These are phyloP conservation scores for Acanthamoeba royreba DNA, from an alignment of 208 protist species.

Conservation along the genomic window DNA sequence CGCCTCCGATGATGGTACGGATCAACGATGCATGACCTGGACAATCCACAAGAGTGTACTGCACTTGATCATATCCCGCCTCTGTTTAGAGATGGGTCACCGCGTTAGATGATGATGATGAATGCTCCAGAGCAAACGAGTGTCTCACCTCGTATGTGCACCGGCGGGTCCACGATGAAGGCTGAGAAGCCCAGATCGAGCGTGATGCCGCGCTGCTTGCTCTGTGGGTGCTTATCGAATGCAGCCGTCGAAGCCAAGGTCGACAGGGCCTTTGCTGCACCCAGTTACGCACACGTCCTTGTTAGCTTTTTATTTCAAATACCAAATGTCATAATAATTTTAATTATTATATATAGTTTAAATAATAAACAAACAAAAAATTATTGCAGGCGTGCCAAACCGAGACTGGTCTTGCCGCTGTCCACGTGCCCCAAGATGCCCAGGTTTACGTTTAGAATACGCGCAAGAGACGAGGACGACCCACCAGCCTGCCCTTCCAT, in stretches of 20 bases:
- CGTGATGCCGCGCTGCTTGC: conserved; percentile 94
- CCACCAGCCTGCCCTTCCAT: background rate
- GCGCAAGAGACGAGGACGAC: background rate
- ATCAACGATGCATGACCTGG: conserved; percentile 98
- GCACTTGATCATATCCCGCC: conserved; percentile 69
- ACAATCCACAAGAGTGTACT: conserved; percentile 97
- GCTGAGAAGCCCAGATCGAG: conserved; percentile 96
- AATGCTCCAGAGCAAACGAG: background rate
- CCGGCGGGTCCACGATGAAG: conserved; percentile 56
- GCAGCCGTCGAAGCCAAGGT: conserved; percentile 90
- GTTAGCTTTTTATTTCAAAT: no score
- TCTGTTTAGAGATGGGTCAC: background rate
- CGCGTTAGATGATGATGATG: background rate
- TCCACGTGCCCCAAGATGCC: conserved; percentile 96
- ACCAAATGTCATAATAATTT: background rate
- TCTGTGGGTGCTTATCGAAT: conserved; percentile 97
- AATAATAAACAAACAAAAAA: background rate
- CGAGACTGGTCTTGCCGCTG: conserved; percentile 93
- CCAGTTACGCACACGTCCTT: no score
- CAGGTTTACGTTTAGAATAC: conserved; percentile 90
- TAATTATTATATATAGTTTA: background rate
- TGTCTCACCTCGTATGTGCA: background rate
- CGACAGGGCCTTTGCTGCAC: conserved; percentile 89
- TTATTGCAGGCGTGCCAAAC: background rate
- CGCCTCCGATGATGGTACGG: conserved; percentile 75